Evolutionary conservation across 202 grass and related monocot genomes (phyloP), one percentile per base, ranked within the genome.

Genomic region (Saccharum hybrid): DNA sequence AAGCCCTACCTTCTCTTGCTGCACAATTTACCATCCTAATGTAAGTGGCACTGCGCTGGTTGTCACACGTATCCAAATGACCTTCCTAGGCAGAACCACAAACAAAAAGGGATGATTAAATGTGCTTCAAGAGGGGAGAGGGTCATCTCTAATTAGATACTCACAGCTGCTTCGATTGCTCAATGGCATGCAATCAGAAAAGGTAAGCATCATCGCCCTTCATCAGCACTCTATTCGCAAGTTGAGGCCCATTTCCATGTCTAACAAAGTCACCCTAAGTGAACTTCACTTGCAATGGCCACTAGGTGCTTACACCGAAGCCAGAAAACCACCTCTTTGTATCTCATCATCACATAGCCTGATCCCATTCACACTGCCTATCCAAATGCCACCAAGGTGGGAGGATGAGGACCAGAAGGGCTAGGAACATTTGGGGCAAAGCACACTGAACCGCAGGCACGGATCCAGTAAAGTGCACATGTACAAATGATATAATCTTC

Each of bases 21-120:
- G 65, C 79, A 81, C 54, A 21, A 51, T 63, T 73, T 52, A 79
- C 9, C 63, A 70, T 70, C 1, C 3, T 48, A 63, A 71, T 41
- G 41, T 52, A 76, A 62, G 63, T 82, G 72, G 33, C 76, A 6
- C 72, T 63, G 72, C 0, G 2, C 40, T 87, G 72, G 72, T 87
- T 87, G 63, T 77, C 78, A 81, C 41, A 45, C 16, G 30, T 5
- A 48, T 48, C 16, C 21, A 34, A 72, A 71, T 72, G 72, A 87
- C 79, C 85, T 8, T 82, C 79, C 72, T 9, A 86, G 37, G 48
- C 38, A 86, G 63, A 75, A 62, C 62, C 79, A 39, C 63, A 19
- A 30, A 68, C 10, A 22, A 19, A 8, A 22, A 22, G 9, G 1
- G 38, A 28, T 59, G 56, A 68, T 49, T 34, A 41, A 61, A 81